A percentile compares a stretch with the other conserved stretches of the same genome.
Evolutionary conservation across 352 stramenopile genomes (phyloP).

Genomic region (Globisporangium irregulare): DNA sequence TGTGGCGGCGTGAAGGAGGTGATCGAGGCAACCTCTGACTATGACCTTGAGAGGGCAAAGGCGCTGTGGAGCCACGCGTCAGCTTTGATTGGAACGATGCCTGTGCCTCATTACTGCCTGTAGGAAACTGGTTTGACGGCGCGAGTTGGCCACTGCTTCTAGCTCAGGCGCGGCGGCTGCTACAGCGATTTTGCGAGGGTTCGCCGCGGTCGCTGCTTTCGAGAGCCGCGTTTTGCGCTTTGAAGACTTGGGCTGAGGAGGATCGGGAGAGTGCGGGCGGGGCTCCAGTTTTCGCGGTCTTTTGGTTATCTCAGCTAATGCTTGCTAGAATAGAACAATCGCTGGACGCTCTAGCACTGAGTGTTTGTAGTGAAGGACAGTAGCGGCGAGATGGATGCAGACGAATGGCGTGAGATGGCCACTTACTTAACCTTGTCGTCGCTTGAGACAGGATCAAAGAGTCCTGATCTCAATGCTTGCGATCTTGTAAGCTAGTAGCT

Average conservation of each 20-base stretch:
- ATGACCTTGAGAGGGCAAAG: not conserved
- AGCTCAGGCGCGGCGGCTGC: not conserved
- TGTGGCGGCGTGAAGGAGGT: not conserved
- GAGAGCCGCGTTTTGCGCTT: conserved; percentile 2
- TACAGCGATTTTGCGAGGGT: conserved; percentile 7
- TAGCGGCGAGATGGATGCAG: not conserved
- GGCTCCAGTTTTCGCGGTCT: conserved; percentile 8
- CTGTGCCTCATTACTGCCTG: not conserved
- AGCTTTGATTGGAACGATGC: not conserved
- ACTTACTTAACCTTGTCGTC: not conserved
- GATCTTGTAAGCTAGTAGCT: not conserved
- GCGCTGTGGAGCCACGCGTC: not conserved
- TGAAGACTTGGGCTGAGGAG: not conserved
- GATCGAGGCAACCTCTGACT: not conserved
- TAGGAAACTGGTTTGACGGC: not conserved
- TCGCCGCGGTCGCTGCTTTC: not conserved
- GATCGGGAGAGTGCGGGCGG: not conserved
- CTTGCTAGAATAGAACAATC: not conserved
- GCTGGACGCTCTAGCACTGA: not conserved
- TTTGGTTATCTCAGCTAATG: not conserved
- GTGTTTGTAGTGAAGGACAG: not conserved
- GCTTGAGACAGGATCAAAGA: not conserved
- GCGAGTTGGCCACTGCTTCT: not conserved
- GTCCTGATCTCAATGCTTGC: not conserved
- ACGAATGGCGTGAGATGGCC: not conserved